Evolutionary conservation across 345 rosid genomes (phyloP).

Genomic region (Ailanthus altissimus): DNA sequence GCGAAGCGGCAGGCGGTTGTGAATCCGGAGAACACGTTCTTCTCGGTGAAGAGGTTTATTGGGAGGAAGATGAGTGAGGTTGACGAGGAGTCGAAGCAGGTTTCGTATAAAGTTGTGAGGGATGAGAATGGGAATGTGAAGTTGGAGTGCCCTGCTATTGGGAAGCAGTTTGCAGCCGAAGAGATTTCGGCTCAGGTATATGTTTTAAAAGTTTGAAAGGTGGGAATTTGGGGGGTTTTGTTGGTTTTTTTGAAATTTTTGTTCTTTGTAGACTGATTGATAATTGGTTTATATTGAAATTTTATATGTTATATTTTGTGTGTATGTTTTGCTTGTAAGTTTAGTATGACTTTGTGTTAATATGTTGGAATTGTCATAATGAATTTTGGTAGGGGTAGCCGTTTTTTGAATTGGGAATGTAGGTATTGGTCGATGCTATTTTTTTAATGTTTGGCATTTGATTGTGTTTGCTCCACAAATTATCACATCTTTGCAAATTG

Average conservation of each 20-base stretch:
- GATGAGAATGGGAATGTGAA: constrained; percentile 96
- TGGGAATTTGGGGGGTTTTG: not conserved
- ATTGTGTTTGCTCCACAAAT: not conserved
- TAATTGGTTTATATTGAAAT: not conserved
- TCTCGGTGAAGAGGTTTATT: constrained; percentile 96
- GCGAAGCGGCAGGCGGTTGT: constrained; percentile 97
- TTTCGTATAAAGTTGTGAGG: constrained; percentile 75
- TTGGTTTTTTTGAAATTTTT: not conserved
- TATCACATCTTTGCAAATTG: not conserved
- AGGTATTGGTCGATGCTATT: not conserved
- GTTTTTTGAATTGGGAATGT: not conserved
- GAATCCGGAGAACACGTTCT: constrained; percentile 98
- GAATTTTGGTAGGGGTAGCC: not conserved
- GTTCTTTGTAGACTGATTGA: not conserved
- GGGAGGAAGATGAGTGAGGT: constrained; percentile 99
- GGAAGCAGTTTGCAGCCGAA: constrained; percentile 93
- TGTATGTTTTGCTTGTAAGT: not conserved
- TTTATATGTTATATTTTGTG: not conserved
- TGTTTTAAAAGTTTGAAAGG: not conserved
- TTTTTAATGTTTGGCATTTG: not conserved
- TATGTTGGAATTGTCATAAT: not conserved
- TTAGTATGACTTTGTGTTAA: not conserved
- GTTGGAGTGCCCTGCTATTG: constrained; percentile 89
- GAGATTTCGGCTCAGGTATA: constrained; percentile 98
- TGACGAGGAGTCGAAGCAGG: constrained; percentile 94